Evolutionary conservation across 2,329 filamentous ascomycete species (phyloP).

Genomic region (Simplicillium aogashimaense): DNA sequence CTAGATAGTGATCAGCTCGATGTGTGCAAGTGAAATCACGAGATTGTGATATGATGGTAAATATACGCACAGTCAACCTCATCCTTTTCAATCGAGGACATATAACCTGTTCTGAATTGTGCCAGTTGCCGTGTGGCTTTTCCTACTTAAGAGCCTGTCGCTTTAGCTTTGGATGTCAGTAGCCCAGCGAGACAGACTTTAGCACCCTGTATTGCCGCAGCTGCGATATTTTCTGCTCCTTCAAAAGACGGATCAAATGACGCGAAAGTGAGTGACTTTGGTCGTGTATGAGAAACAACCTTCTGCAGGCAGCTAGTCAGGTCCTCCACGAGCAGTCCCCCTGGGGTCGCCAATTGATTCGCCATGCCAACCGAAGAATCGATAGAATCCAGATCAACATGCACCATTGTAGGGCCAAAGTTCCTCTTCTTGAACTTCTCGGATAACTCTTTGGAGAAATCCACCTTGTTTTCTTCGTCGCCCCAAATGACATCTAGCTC

Average conservation of each 20-base stretch:
- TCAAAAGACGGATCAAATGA: slow-evolving; percentile 15
- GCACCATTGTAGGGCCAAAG: slow-evolving; percentile 15
- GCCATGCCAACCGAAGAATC: slow-evolving; percentile 21
- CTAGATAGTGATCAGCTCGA: too few species aligned
- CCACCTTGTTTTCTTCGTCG: slow-evolving; percentile 4
- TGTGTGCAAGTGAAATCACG: too few species aligned
- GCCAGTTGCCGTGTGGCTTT: too few species aligned
- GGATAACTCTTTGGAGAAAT: slow-evolving; percentile 9
- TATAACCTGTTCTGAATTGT: too few species aligned
- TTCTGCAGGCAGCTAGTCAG: slow-evolving; percentile 10
- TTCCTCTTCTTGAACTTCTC: slow-evolving; percentile 7
- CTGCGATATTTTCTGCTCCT: slow-evolving; percentile 6
- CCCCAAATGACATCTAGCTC: slow-evolving; percentile 20
- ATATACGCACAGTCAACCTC: too few species aligned
- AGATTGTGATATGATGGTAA: too few species aligned
- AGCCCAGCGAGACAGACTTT: background rate
- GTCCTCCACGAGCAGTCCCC: slow-evolving; percentile 18
- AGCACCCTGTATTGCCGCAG: background rate
- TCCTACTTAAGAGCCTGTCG: too few species aligned
- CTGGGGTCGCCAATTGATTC: slow-evolving; percentile 23
- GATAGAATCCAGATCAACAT: slow-evolving; percentile 24
- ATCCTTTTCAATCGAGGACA: too few species aligned
- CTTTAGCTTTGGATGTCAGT: background rate
- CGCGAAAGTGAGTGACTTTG: slow-evolving; percentile 11
- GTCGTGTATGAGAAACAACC: slow-evolving; percentile 8